Conservation (phyloP, 768 basidiomycete genomes). For the Rhodotorula sphaerocarpa region DNA sequence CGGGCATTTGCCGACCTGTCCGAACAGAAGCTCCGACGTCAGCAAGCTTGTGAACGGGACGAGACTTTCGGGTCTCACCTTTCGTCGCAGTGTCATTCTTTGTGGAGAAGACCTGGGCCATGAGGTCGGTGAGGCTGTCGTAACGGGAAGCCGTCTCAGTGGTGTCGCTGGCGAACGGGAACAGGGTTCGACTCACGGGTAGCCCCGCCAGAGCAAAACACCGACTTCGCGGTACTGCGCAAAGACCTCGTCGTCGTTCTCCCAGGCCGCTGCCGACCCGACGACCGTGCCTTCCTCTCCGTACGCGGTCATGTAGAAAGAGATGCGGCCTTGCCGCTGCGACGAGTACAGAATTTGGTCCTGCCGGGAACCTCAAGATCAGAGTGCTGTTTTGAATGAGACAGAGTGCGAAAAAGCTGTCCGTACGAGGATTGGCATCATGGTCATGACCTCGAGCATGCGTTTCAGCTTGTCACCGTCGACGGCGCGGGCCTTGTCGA, state of each 20-base stretch:
- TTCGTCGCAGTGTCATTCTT: slow-evolving; percentile 69
- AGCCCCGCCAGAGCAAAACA: slow-evolving; percentile 80
- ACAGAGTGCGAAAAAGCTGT: too few relatives aligned
- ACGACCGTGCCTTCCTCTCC: slow-evolving; percentile 29
- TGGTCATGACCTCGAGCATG: slow-evolving; percentile 52
- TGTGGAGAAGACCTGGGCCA: slow-evolving; percentile 89
- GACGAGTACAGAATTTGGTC: slow-evolving; percentile 85
- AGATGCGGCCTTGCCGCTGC: slow-evolving; percentile 70
- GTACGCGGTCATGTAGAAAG: slow-evolving; percentile 40
- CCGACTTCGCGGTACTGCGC: slow-evolving; percentile 80
- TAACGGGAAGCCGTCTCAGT: neutral
- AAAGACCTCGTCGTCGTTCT: slow-evolving; percentile 76
- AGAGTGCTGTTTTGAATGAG: too few relatives aligned
- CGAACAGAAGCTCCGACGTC: neutral
- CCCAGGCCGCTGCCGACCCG: slow-evolving; percentile 69
- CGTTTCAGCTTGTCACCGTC: slow-evolving; percentile 38
- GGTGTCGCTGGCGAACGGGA: neutral
- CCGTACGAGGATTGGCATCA: slow-evolving; percentile 4
- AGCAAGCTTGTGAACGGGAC: neutral
- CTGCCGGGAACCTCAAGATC: too few relatives aligned
- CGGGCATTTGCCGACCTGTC: slow-evolving; percentile 24
- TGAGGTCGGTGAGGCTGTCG: slow-evolving; percentile 47
- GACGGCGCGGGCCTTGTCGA: slow-evolving; percentile 23
- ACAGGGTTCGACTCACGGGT: slow-evolving; percentile 43
- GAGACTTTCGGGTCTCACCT: slow-evolving; percentile 49